These are phyloP conservation scores for Solanum piurae DNA, from an alignment of 257 asterid genomes.

Conservation along the genomic window DNA sequence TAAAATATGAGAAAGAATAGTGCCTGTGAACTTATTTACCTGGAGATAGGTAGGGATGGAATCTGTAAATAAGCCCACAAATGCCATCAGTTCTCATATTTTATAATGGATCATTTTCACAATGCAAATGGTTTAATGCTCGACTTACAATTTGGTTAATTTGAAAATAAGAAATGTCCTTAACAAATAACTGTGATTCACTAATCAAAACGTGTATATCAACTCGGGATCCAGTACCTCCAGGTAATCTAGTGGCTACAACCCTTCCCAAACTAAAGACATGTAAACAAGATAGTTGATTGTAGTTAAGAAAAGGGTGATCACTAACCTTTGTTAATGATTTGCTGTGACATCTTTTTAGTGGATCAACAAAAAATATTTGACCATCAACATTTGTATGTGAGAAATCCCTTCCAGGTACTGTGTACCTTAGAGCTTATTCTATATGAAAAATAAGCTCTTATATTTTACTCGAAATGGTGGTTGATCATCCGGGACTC, in stretches of 20 bases:
- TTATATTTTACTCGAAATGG: constrained; percentile 80
- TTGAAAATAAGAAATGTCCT: too few species aligned
- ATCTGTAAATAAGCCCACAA: too few species aligned
- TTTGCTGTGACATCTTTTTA: constrained; percentile 92
- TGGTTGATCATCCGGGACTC: constrained; percentile 66
- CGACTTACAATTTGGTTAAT: too few species aligned
- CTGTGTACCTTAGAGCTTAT: constrained; percentile 77
- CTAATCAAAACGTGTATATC: neutral
- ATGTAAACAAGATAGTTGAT: constrained; percentile 36
- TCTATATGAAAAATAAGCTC: constrained; percentile 68
- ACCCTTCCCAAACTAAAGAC: neutral
- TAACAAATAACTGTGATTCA: too few species aligned
- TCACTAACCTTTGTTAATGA: constrained; percentile 90
- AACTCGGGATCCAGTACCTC: neutral
- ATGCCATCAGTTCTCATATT: neutral
- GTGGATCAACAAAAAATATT: constrained; percentile 76
- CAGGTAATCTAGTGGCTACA: neutral
- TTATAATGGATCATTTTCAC: neutral
- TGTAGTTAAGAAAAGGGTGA: constrained; percentile 75
- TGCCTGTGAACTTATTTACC: neutral
- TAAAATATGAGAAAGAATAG: neutral
- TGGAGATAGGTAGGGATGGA: neutral
- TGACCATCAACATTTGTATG: constrained; percentile 83
- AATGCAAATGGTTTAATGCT: neutral
- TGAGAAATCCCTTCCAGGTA: constrained; percentile 74